Evolutionary conservation across 805 yeast species (phyloP), one percentile per base, ranked within the genome.

Genomic region (Cyberlindnera euphorbiae): DNA sequence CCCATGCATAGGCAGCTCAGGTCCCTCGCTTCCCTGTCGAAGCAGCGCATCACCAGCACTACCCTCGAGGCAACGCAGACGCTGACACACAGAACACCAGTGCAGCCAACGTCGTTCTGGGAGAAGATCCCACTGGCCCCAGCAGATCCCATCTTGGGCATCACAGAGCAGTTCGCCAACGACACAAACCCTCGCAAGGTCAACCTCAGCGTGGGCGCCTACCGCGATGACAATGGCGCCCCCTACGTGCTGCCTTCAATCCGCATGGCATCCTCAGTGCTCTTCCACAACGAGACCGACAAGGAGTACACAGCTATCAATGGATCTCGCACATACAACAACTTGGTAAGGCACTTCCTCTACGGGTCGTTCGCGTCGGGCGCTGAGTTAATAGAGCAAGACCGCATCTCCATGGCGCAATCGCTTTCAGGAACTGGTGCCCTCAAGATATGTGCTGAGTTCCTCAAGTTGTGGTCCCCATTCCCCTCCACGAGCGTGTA

Each of bases 381-480:
- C 26, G 65, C 71, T 26, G 56, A 71, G 41, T 72, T 82, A 38
- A 60, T 82, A 28, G 62, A 64, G 11, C 79, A 75, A 28, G 56
- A 46, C 32, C 71, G 95, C 51, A 73, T 89, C 27, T 82, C 87
- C 35, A 77, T 94, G 33, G 71, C 88, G 11, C 98, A 90, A 65
- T 82, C 97, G 39, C 71, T 90, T 44, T 82, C 95, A 26, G 98
- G 98, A 45, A 90, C 98, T 26, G 98, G 98, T 44, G 90, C 97
- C 4, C 68, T 89, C 44, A 78, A 94, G 48, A 79, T 90, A 26
- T 77, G 88, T 33, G 90, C 84, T 17, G 90, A 81, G 55, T 84
- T 90, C 56, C 61, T 89, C 52, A 62, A 62, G 47, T 64, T 73
- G 43, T 83, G 82, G 69, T 69, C 78, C 2, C 45, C 45, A 7